Conservation (phyloP, 306 rosid species). For the Quillaja saponaria region DNA sequence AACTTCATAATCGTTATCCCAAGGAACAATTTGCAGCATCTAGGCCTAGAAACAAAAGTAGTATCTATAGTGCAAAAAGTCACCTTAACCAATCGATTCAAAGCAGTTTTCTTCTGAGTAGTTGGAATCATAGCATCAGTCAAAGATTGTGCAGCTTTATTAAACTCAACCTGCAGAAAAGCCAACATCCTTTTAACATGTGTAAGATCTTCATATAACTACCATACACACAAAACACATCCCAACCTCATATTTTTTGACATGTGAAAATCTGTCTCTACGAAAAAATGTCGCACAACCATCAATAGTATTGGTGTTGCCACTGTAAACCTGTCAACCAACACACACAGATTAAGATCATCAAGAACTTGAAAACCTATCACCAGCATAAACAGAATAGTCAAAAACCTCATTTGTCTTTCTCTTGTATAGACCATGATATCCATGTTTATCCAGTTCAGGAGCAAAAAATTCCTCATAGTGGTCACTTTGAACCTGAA, state of each 20-base stretch:
- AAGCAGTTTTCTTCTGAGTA: conserved; percentile 83
- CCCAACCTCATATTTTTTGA: conserved; percentile 95
- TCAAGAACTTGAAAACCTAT: background rate
- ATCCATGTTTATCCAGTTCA: conserved; percentile 93
- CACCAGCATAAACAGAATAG: conserved; percentile 20
- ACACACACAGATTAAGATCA: conserved; percentile 24
- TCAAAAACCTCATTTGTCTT: conserved; percentile 81
- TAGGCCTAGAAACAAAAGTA: conserved; percentile 3
- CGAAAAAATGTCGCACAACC: conserved; percentile 99
- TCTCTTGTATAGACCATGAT: conserved; percentile 81
- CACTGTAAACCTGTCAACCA: conserved; percentile 58
- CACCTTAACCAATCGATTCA: conserved; percentile 91
- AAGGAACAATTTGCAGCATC: background rate
- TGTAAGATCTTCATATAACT: conserved; percentile 13
- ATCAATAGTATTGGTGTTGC: conserved; percentile 63
- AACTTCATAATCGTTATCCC: conserved; percentile 16
- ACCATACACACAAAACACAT: conserved; percentile 17
- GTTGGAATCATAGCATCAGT: conserved; percentile 86
- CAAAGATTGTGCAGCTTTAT: conserved; percentile 95
- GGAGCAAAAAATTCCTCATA: conserved; percentile 85
- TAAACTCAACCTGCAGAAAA: conserved; percentile 87
- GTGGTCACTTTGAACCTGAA: conserved; percentile 94
- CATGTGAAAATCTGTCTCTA: conserved; percentile 89
- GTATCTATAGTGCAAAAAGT: conserved; percentile 16
- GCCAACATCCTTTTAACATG: conserved; percentile 20